Percentiles rank a stretch among this genome's conserved stretches.
Evolutionary conservation across 2,329 filamentous ascomycete genomes (phyloP).

Genomic region (Pleoardoris graminearum): DNA sequence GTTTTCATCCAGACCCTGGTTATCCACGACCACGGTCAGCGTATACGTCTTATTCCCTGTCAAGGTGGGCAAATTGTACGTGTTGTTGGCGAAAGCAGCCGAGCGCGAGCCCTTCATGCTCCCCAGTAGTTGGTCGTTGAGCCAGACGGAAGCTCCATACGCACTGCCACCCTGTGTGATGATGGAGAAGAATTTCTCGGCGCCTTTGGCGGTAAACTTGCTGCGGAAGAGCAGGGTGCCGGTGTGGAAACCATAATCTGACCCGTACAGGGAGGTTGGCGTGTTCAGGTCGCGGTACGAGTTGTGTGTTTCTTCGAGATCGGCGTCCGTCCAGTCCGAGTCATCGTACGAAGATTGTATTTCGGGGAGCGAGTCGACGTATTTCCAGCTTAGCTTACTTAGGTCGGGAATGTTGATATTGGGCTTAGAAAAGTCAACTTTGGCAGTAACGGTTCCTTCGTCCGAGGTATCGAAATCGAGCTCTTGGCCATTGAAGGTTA

Average conservation of each 20-base stretch:
- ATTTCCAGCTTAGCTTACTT: conserved; percentile 66
- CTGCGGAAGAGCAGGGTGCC: conserved; percentile 72
- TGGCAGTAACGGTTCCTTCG: conserved; percentile 55
- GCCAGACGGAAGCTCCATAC: conserved; percentile 69
- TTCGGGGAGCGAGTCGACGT: conserved; percentile 72
- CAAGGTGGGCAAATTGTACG: conserved; percentile 60
- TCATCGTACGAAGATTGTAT: conserved; percentile 68
- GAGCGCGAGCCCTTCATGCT: conserved; percentile 63
- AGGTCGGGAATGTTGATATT: conserved; percentile 62
- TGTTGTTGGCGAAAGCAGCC: conserved; percentile 57
- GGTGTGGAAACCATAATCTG: conserved; percentile 74
- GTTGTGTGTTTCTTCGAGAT: conserved; percentile 64
- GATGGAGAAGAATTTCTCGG: conserved; percentile 61
- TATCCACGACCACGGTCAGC: conserved; percentile 72
- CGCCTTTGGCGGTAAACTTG: conserved; percentile 66
- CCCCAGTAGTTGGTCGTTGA: conserved; percentile 65
- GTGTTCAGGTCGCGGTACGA: conserved; percentile 60
- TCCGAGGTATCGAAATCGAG: conserved; percentile 47
- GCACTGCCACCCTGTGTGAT: conserved; percentile 68
- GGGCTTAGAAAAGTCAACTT: conserved; percentile 56
- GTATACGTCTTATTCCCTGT: conserved; percentile 58
- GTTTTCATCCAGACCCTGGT: conserved; percentile 72
- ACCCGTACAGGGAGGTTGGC: conserved; percentile 65
- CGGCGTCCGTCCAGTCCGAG: conserved; percentile 64
- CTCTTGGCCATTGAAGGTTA: conserved; percentile 64